These are phyloP conservation scores for Aurifilum marmelostoma DNA, from an alignment of 2,329 filamentous ascomycete genomes.

Conservation along the genomic window DNA sequence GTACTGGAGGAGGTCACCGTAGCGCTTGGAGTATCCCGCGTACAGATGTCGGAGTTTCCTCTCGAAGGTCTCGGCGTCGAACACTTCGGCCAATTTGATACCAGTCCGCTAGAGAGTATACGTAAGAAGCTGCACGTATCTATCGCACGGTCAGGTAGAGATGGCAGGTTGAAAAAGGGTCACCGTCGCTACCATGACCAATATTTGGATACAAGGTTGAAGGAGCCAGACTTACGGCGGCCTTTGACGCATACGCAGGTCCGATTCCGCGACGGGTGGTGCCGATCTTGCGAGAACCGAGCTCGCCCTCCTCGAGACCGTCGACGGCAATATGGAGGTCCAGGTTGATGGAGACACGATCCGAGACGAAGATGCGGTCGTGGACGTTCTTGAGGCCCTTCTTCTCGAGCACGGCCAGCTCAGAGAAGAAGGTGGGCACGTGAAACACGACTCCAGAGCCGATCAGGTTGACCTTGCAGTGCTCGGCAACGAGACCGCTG, in stretches of 20 bases:
- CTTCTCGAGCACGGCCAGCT: conserved; percentile 61
- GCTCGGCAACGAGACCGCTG: conserved; percentile 72
- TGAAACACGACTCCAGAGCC: conserved; percentile 32
- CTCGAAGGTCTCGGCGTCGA: conserved; percentile 69
- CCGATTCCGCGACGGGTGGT: conserved; percentile 45
- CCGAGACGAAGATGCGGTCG: conserved; percentile 64
- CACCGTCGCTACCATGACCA: background rate
- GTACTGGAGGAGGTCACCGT: conserved; percentile 66
- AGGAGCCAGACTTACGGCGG: conserved; percentile 28
- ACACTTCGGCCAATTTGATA: conserved; percentile 68
- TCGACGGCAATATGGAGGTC: conserved; percentile 68
- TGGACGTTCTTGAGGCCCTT: conserved; percentile 60
- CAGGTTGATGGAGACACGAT: conserved; percentile 65
- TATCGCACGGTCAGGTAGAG: background rate
- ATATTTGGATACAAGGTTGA: conserved; percentile 26
- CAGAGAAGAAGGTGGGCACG: conserved; percentile 65
- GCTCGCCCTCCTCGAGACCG: conserved; percentile 63
- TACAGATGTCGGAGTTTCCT: conserved; percentile 65
- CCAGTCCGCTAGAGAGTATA: conserved; percentile 55
- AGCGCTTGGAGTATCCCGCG: conserved; percentile 67
- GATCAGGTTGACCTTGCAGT: conserved; percentile 69
- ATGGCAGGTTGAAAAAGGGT: background rate
- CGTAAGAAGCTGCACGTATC: background rate
- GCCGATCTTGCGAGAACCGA: conserved; percentile 47
- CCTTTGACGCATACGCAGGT: conserved; percentile 36